Evolutionary conservation across 495 filamentous ascomycete genomes (phyloP).

Genomic region (Aspergillus ellipticus): DNA sequence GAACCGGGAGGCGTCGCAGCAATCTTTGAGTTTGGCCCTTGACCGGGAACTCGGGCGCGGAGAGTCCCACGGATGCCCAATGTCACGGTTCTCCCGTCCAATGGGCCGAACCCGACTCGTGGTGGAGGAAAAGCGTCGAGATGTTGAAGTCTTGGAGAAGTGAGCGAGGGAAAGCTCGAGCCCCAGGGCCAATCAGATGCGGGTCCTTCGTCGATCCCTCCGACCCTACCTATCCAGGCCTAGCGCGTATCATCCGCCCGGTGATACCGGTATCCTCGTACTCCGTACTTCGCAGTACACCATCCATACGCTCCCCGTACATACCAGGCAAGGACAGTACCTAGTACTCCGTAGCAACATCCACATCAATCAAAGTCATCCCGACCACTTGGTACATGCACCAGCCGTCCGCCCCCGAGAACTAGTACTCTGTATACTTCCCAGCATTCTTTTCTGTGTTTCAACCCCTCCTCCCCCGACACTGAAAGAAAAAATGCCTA

Average conservation of each 20-base stretch:
- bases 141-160: too few relatives aligned
- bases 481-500: slow-evolving; percentile 25
- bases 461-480: background rate
- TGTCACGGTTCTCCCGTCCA: too few relatives aligned
- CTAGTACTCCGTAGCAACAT: background rate
- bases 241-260: background rate
- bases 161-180: too few relatives aligned
- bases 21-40: background rate
- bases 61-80: too few relatives aligned
- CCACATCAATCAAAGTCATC: background rate
- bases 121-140: too few relatives aligned
- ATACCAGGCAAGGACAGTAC: background rate
- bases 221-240: background rate
- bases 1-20: background rate
- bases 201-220: background rate
- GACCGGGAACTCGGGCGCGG: background rate
- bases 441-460: background rate
- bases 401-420: too few relatives aligned
- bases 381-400: background rate
- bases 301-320: too few relatives aligned
- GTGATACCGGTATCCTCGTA: background rate
- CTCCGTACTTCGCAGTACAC: background rate
- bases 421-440: background rate
- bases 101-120: too few relatives aligned
- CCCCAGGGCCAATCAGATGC: background rate